Conservation (phyloP, 805 yeast genomes). For the Metschnikowia koreensis region DNA sequence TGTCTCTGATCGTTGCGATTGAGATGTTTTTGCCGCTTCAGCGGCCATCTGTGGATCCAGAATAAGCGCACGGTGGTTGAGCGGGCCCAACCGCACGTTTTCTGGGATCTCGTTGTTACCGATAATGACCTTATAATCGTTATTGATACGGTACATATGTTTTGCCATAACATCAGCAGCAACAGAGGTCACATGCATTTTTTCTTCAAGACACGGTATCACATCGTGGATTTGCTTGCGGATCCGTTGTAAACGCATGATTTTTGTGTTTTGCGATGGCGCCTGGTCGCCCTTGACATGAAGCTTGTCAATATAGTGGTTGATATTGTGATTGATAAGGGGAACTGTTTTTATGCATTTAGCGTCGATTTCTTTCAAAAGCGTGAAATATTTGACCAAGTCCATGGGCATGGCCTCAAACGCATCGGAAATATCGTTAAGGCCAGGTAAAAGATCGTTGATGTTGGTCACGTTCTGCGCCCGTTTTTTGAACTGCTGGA, state of each 20-base stretch:
- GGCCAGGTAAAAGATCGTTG: constrained; percentile 62
- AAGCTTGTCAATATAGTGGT: constrained; percentile 39
- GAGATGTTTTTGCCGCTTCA: constrained; percentile 54
- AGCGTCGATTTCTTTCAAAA: constrained; percentile 91
- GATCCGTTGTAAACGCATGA: constrained; percentile 37
- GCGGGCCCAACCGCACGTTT: constrained; percentile 69
- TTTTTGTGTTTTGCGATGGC: constrained; percentile 19
- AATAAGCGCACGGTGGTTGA: constrained; percentile 89
- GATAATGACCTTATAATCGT: constrained; percentile 73
- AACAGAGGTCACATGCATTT: constrained; percentile 93
- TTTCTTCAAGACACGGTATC: constrained; percentile 91
- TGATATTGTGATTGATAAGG: constrained; percentile 53
- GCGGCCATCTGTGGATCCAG: constrained; percentile 51
- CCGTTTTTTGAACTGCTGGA: constrained; percentile 34
- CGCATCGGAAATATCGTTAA: constrained; percentile 88
- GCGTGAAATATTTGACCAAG: constrained; percentile 77
- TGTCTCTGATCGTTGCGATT: constrained; percentile 75
- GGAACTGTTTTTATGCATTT: constrained; percentile 81
- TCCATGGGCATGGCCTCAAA: constrained; percentile 88
- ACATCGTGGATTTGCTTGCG: constrained; percentile 57
- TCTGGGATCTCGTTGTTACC: constrained; percentile 80
- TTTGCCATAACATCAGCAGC: constrained; percentile 76
- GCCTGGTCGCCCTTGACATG: constrained; percentile 16
- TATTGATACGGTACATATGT: constrained; percentile 70
- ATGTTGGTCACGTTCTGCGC: constrained; percentile 32